Base-by-base conservation (phyloP, 2,329 filamentous ascomycete genomes). In the Pyrenophora tritici-repentis region DNA sequence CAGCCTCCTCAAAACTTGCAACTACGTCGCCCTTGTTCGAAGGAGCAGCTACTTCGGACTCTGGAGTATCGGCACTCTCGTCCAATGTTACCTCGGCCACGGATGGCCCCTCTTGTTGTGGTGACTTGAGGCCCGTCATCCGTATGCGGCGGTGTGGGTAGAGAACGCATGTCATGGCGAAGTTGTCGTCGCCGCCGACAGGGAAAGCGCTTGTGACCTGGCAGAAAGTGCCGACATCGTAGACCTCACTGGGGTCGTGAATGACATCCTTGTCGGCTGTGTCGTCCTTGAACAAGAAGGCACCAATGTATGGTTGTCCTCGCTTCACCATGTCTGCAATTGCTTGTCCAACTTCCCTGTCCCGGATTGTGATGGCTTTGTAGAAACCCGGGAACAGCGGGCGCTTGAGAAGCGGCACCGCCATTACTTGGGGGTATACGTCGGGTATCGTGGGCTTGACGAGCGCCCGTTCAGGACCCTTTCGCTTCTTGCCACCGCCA, bases 341-440 rank as follows among this genome's bases (percentile, higher is more conserved):
- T 17, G 94, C 94, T 33, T 87, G 86, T 12, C 92, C 89, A 31
- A 99, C 94, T 63, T 94, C 89, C 14, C 89, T 90, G 68, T 99
- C 91, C 70, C 90, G 88, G 62, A 99, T 96, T 3, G 93, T 99
- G 62, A 99, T 94, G 8, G 94, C 93, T 76, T 99, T 99, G 79
- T 99, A 99, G 76, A 97, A 99, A 1, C 94, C 94, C 1, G 94
- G 94, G 75, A 97, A 99, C 10, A 99, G 79, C 9, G 94, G 94
- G 45, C 94, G 84, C 73, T 95, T 91, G 22, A 91, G 89, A 66
- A 99, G 97, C 6, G 94, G 94, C 48, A 99, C 96, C 2, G 93
- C 93, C 83, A 99, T 90, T 47, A 99, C 92, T 72, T 97, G 94
- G 3, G 94, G 94, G 72, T 99, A 99, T 36, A 97, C 87, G 55